Conservation (phyloP, 2,329 filamentous ascomycete species). For the Fusarium foetens region DNA sequence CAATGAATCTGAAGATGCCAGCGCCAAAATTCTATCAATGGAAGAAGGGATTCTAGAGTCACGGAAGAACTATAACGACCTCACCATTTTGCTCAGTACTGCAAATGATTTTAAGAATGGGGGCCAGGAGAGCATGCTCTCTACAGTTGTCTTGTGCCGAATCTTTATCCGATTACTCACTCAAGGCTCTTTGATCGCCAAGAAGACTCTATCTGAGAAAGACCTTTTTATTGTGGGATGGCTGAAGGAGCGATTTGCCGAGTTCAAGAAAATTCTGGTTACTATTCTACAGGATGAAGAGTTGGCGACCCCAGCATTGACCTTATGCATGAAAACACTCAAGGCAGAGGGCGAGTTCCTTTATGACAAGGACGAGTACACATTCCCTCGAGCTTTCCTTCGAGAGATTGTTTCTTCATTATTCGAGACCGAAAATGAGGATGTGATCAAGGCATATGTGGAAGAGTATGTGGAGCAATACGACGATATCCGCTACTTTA, state of each 20-base stretch:
- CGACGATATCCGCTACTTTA: conserved; percentile 87
- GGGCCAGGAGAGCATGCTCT: conserved; percentile 68
- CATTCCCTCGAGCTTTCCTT: conserved; percentile 76
- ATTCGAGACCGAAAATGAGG: conserved; percentile 66
- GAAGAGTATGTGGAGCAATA: conserved; percentile 82
- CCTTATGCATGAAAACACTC: conserved; percentile 82
- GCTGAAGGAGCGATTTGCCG: conserved; percentile 78
- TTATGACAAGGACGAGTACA: conserved; percentile 69
- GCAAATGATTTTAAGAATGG: conserved; percentile 60
- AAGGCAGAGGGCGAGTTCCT: conserved; percentile 79
- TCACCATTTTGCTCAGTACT: conserved; percentile 73
- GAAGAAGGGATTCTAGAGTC: conserved; percentile 87
- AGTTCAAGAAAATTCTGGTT: conserved; percentile 74
- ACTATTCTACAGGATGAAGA: conserved; percentile 70
- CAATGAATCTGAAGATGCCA: conserved; percentile 62
- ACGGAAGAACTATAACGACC: conserved; percentile 91
- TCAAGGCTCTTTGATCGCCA: conserved; percentile 74
- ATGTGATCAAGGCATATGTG: conserved; percentile 76
- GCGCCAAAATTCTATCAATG: conserved; percentile 76
- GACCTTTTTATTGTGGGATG: conserved; percentile 80
- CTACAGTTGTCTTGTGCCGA: conserved; percentile 84
- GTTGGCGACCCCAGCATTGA: conserved; percentile 76
- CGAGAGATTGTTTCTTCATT: conserved; percentile 71
- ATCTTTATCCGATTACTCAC: conserved; percentile 86
- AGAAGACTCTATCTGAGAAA: conserved; percentile 74